Evolutionary conservation across 2,329 filamentous ascomycete species (phyloP), one percentile per base, ranked within the genome.

Genomic region (Trematosphaeria pertusa): DNA sequence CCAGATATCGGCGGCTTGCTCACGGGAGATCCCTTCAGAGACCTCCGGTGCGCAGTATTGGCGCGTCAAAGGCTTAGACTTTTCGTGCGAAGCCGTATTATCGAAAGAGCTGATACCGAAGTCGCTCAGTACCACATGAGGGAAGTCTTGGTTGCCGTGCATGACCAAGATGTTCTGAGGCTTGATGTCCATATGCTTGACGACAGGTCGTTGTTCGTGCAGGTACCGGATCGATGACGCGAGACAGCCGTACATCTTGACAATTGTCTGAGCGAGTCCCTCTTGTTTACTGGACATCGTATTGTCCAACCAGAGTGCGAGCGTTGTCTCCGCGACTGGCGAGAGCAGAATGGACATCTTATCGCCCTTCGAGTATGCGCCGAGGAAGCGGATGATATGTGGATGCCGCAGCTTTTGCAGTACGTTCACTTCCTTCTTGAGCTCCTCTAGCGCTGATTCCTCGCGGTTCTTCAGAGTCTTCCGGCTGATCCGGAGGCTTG

Each of bases 1-100:
- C 94, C 94, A 99, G 49, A 97, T 87, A 67, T 99, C 93, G 5
- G 70, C 62, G n/a, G 65, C 61, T 48, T 61, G 53, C 21, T 63
- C 62, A 28, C 69, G 64, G 26, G 50, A 51, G 14, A 54, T 51
- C 22, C 62, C 61, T n/a, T 55, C 51, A 2, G 62, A 56, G 4
- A 70, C 64, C 44, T 73, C 70, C 1, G 69, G 70, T 1, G 70
- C 70, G 11, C 61, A 60, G 43, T 72, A 72, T 52, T 63, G 62
- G 36, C 62, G 62, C 31, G 68, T 72, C 17, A 69, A 48, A 12
- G 62, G 62, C 35, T 62, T 62, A 5, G 46, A 34, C 30, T 59
- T 54, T 28, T 48, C 46, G 9, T 60, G 50, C 10, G 48, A 14
- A 2, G 44, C 7, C 24, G 34, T 36, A 3, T 62, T 62, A 14